phyloP scores from a whole-genome alignment of 1,284 basidiomycete genomes.

The Ustilago shanxiensis region DNA sequence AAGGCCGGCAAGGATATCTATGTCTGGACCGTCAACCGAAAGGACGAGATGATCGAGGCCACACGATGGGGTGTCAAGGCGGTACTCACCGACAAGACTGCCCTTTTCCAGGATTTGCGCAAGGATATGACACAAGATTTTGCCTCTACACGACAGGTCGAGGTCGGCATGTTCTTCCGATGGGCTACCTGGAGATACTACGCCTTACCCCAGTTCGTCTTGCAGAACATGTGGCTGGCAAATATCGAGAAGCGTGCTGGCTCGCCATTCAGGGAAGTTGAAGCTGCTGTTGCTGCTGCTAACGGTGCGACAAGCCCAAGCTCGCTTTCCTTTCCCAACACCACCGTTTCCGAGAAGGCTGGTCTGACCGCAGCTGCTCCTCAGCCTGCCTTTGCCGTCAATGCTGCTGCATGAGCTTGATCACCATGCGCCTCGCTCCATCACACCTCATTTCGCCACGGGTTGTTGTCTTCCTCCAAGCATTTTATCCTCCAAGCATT shows the following conservation, averaged over 20 bases:
- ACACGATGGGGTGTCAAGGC: conserved; percentile 90
- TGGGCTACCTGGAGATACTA: conserved; percentile 65
- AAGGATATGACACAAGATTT: conserved; percentile 73
- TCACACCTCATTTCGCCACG: not conserved
- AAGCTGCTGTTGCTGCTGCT: not conserved
- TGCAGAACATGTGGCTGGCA: conserved; percentile 56
- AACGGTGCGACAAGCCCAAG: not conserved
- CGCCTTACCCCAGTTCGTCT: conserved; percentile 55
- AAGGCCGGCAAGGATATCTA: conserved; percentile 83
- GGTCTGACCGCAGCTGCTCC: conserved; percentile 5
- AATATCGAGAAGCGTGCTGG: conserved; percentile 62
- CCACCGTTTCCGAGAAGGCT: conserved; percentile 27
- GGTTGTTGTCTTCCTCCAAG: conserved; percentile 10
- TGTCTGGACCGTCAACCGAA: conserved; percentile 97
- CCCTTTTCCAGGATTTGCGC: conserved; percentile 81
- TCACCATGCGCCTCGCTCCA: not conserved
- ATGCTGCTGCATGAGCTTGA: conserved; percentile 29
- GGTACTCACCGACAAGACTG: conserved; percentile 88
- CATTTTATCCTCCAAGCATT: not conserved
- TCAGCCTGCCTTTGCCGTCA: conserved; percentile 27
- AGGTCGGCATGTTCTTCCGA: conserved; percentile 65
- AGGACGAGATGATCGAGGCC: conserved; percentile 94
- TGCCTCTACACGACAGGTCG: conserved; percentile 46
- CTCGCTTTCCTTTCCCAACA: not conserved
- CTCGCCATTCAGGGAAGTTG: conserved; percentile 42